Evolutionary conservation across 306 rosid species (phyloP), one percentile per base, ranked within the genome.

Genomic region (Ormosia emarginata): DNA sequence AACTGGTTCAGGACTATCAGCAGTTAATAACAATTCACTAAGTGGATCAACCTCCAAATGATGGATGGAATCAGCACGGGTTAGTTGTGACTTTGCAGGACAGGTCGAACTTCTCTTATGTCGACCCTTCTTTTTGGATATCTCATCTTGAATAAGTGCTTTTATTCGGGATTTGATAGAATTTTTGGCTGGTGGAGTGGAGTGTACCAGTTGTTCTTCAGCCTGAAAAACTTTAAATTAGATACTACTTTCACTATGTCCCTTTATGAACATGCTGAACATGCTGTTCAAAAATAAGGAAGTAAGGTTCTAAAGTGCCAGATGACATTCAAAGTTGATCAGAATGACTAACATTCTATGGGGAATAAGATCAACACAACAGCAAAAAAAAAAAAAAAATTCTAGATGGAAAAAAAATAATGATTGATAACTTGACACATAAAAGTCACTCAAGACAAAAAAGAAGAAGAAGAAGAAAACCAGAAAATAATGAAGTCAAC

Each of bases 31-130:
- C 46, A 81, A 12, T 49, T 83, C 88, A 53, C 78, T 58, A 6
- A 86, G 78, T 2, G 90, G 86, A 65, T 83, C 86, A 43, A 75
- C 55, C 40, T 90, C 87, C 6, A 70, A 15, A 81, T 11, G 83
- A 53, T 84, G 92, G 71, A 84, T 71, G 9, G 91, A 79, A 41
- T 81, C 66, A 0, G 33, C 49, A 3, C 75, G 79, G 2, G 7
- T 65, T 79, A 84, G 33, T 2, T 81, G 80, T 18, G 89, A 73
- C 53, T 86, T 82, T 43, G 52, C 46, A 39, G 90, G 97, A 78
- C 78, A 85, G 75, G 92, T 84, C 73, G 94, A 81, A 61, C 89
- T 88, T 85, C 91, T 86, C 37, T 86, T 86, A 55, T 89, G 93
- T 15, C 50, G 55, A 9, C 86, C 79, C 59, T 78, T 90, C 83